Evolutionary conservation across 2,329 filamentous ascomycete species (phyloP).

Genomic region (Fusarium vanettenii): DNA sequence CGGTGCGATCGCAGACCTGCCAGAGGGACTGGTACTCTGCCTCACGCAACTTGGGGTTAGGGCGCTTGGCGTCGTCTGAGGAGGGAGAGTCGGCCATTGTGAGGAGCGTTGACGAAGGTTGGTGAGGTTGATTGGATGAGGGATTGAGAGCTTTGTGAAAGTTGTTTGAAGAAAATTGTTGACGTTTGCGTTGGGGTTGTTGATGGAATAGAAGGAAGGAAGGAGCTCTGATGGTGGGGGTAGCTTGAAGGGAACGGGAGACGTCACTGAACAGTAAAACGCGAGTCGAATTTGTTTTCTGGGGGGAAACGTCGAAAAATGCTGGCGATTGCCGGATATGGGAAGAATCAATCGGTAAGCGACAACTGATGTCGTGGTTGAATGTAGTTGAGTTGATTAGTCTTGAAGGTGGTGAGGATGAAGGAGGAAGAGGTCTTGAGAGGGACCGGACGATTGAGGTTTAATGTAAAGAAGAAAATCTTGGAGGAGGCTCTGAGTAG

Average conservation of each 20-base stretch:
- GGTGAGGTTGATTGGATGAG: background rate
- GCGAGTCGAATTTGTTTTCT: background rate
- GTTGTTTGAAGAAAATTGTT: background rate
- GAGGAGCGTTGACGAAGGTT: background rate
- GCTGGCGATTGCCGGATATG: background rate
- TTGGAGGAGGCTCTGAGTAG: background rate
- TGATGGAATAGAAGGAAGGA: background rate
- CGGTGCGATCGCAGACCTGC: constrained; percentile 36
- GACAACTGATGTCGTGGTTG: background rate
- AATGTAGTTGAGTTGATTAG: background rate
- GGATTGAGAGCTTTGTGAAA: background rate
- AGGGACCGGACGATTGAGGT: background rate
- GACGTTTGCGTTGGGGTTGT: background rate
- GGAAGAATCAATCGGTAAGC: background rate
- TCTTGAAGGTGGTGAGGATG: background rate
- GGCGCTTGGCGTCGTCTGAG: constrained; percentile 1
- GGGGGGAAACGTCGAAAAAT: background rate
- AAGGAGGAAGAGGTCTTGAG: background rate
- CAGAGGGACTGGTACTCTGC: constrained; percentile 44
- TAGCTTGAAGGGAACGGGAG: background rate
- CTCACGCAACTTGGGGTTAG: constrained; percentile 13
- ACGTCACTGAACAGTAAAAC: background rate
- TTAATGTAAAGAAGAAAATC: background rate
- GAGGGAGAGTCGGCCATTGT: constrained; percentile 19
- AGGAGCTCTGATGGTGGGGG: background rate